Conservation (phyloP, 2,329 filamentous ascomycete genomes). For the Alternaria burnsii region DNA sequence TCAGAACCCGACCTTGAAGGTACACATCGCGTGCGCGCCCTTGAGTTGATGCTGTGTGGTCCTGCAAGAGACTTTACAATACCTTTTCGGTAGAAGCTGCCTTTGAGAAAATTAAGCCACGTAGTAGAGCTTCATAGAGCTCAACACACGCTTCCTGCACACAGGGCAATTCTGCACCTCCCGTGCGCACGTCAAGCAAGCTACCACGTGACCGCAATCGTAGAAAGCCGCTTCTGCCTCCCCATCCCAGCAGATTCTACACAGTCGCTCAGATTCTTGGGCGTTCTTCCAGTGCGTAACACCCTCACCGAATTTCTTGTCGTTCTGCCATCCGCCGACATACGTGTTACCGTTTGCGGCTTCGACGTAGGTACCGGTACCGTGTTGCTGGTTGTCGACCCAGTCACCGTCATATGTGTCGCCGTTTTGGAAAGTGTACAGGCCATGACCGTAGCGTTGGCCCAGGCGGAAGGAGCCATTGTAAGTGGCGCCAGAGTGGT, state of each 20-base stretch:
- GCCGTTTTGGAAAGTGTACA: conserved; percentile 70
- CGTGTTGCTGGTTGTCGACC: conserved; percentile 70
- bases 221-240: conserved; percentile 68
- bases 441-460: conserved; percentile 64
- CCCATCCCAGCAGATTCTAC: conserved; percentile 69
- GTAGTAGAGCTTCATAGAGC: conserved; percentile 65
- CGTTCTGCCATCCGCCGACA: conserved; percentile 67
- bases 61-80: background rate
- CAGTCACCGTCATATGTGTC: conserved; percentile 68
- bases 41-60: background rate
- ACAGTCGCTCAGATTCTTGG: conserved; percentile 67
- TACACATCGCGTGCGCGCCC: background rate
- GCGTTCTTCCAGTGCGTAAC: conserved; percentile 69
- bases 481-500: conserved; percentile 65
- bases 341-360: conserved; percentile 67
- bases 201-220: conserved; percentile 70
- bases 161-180: conserved; percentile 68
- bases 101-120: conserved; percentile 37
- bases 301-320: conserved; percentile 69
- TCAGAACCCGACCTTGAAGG: background rate
- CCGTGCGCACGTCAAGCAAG: conserved; percentile 67
- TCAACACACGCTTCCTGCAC: conserved; percentile 65
- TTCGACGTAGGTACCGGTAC: conserved; percentile 65
- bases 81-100: background rate
- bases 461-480: conserved; percentile 63